Conservation (phyloP, 805 yeast genomes). For the Teunomyces aglyptinius region DNA sequence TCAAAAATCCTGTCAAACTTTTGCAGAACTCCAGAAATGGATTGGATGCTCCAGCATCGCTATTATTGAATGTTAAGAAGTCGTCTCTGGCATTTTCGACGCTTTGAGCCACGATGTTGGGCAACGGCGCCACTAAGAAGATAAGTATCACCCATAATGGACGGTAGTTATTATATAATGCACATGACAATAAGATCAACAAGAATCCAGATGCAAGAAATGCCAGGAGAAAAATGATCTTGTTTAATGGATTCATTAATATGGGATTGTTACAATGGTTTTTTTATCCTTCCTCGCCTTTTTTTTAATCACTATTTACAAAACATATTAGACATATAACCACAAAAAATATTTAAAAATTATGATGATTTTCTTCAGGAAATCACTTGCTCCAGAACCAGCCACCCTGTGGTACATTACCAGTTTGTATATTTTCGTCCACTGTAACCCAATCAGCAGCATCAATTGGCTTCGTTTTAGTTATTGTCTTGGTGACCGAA, state of each 20-base stretch:
- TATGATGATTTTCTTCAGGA: not conserved
- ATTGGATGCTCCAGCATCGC: slow-evolving; percentile 35
- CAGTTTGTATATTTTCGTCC: slow-evolving; percentile 21
- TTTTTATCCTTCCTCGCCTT: not conserved
- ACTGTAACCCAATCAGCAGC: slow-evolving; percentile 33
- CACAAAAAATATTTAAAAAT: not conserved
- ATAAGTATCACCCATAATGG: slow-evolving; percentile 44
- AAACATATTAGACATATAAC: not conserved
- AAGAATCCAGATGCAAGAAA: slow-evolving; percentile 46
- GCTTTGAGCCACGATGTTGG: slow-evolving; percentile 38
- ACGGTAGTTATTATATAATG: slow-evolving; percentile 41
- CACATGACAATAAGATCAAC: slow-evolving; percentile 43
- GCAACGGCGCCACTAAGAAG: slow-evolving; percentile 45
- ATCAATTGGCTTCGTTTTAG: slow-evolving; percentile 33
- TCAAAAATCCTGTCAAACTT: slow-evolving; percentile 38
- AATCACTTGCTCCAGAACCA: slow-evolving; percentile 22
- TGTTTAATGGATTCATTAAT: slow-evolving; percentile 44
- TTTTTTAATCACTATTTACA: slow-evolving; percentile 1
- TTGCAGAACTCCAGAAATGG: slow-evolving; percentile 40
- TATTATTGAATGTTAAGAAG: slow-evolving; percentile 43
- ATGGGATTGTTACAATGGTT: not conserved
- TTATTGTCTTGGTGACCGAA: slow-evolving; percentile 26
- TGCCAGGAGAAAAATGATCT: slow-evolving; percentile 46
- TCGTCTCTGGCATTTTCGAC: slow-evolving; percentile 41
- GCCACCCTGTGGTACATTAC: slow-evolving; percentile 11